Base-by-base conservation (phyloP, 768 basidiomycete genomes). In the Piloderma croceum region DNA sequence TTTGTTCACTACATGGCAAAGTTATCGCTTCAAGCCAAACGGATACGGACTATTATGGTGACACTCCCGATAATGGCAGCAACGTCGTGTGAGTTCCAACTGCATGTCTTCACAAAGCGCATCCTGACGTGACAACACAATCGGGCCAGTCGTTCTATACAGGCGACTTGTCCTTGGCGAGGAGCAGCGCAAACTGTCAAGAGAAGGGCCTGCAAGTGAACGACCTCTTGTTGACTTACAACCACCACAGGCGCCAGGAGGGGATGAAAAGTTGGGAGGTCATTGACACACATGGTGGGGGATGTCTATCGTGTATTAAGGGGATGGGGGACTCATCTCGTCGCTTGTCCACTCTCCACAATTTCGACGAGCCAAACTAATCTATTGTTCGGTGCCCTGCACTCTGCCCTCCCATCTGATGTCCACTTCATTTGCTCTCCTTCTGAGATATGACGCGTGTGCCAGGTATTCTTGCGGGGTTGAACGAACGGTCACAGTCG, bases 401-500 rank as follows among this genome's bases (percentile, higher is more conserved):
- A 11, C 15, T 10, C 2, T 21, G 24, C 25, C 25, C 12, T 15
- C 31, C 37, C 10, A 45, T n/a, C 5, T 34, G 9, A 34, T 21
- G 34, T 23, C 38, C 18, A 24, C 18, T 24, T 27, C 35, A 31
- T 44, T 52, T 52, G 21, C 61, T 62, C 34, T 48, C 43, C 45
- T 54, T 32, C 38, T 43, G 49, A 48, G 52, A 48, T 50, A 90
- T 62, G 56, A 91, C 74, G 47, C 85, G 77, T 33, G 83, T 85
- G 44, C 90, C 90, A 15, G 90, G 81, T 60, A 91, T 76, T 53
- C 90, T 76, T 35, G 90, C 83, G 15, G 89, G 85, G 66, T 91
- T 91, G 78, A 93, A 94, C 12, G 85, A 83, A 36, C 90, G 79
- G 67, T 94, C 88, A 64, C 90, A 92, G 73, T 93, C 90, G 22